Conservation (phyloP, 768 basidiomycete genomes). For the Cyclocybe aegerita region DNA sequence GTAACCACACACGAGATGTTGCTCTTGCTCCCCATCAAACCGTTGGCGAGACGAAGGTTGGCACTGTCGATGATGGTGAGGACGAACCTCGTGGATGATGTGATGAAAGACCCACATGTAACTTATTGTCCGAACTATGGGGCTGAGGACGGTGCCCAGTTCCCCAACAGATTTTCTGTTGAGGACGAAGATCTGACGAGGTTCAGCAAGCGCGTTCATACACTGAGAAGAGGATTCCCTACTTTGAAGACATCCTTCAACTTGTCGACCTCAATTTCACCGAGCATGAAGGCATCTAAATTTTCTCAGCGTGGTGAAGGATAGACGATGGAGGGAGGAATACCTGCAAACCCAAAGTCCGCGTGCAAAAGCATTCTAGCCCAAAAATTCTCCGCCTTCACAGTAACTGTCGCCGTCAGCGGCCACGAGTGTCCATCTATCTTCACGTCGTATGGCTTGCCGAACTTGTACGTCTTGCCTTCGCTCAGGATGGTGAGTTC, state of each 20-base stretch:
- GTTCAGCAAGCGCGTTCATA: neutral
- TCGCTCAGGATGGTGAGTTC: constrained; percentile 7
- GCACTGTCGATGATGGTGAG: neutral
- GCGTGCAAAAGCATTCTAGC: constrained; percentile 8
- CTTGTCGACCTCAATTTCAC: constrained; percentile 9
- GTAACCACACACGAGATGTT: constrained; percentile 10
- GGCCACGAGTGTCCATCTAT: constrained; percentile 7
- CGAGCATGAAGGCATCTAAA: constrained; percentile 10
- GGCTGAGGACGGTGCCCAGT: constrained; percentile 2
- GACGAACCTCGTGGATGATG: neutral
- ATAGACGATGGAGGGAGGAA: neutral
- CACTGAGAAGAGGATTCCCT: neutral
- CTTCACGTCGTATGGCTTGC: constrained; percentile 2
- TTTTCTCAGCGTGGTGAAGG: neutral
- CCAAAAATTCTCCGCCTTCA: constrained; percentile 12
- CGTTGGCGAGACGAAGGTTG: constrained; percentile 9
- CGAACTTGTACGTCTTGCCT: constrained; percentile 5
- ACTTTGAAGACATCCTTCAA: constrained; percentile 9
- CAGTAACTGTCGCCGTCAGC: constrained; percentile 3
- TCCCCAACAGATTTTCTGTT: constrained; percentile 9
- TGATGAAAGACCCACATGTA: constrained; percentile 3
- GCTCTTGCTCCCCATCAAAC: constrained; percentile 8
- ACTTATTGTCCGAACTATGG: constrained; percentile 5
- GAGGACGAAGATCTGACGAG: constrained; percentile 9
- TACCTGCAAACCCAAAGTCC: constrained; percentile 12